phyloP scores from a whole-genome alignment of 805 yeast genomes.

The Middelhovenomyces tepae region DNA sequence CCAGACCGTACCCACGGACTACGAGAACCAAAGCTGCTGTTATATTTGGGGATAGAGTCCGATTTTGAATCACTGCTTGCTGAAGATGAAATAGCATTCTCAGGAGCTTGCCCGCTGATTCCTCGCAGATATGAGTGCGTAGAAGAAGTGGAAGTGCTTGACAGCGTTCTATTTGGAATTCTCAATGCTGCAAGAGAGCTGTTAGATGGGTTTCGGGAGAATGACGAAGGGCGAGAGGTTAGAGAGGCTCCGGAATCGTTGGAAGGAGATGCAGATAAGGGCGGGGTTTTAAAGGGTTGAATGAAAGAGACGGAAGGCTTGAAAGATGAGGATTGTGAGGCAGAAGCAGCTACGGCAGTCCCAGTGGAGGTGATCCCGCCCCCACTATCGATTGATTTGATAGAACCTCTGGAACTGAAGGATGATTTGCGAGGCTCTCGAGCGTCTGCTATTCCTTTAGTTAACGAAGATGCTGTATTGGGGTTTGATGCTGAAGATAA shows the following conservation, averaged over 20 bases:
- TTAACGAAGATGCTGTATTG: constrained; percentile 6
- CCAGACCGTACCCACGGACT: constrained; percentile 20
- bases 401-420: not conserved
- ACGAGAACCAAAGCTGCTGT: constrained; percentile 30
- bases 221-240: constrained; percentile 22
- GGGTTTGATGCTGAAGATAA: constrained; percentile 5
- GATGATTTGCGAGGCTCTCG: too few species aligned
- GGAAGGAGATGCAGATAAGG: constrained; percentile 36
- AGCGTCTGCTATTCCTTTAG: too few species aligned
- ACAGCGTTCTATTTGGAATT: constrained; percentile 25
- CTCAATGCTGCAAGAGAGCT: constrained; percentile 34
- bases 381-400: constrained; percentile 2
- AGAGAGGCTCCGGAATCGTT: constrained; percentile 22
- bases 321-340: too few species aligned
- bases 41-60: constrained; percentile 16
- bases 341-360: too few species aligned
- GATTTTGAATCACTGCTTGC: constrained; percentile 27
- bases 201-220: constrained; percentile 37
- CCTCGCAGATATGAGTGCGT: constrained; percentile 21
- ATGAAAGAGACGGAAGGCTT: constrained; percentile 32
- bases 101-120: constrained; percentile 18
- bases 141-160: constrained; percentile 25
- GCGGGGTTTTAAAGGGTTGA: constrained; percentile 58
- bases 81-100: constrained; percentile 19
- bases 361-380: too few species aligned